These are phyloP conservation scores for Metschnikowia matae DNA, from an alignment of 805 yeast genomes.

Conservation along the genomic window DNA sequence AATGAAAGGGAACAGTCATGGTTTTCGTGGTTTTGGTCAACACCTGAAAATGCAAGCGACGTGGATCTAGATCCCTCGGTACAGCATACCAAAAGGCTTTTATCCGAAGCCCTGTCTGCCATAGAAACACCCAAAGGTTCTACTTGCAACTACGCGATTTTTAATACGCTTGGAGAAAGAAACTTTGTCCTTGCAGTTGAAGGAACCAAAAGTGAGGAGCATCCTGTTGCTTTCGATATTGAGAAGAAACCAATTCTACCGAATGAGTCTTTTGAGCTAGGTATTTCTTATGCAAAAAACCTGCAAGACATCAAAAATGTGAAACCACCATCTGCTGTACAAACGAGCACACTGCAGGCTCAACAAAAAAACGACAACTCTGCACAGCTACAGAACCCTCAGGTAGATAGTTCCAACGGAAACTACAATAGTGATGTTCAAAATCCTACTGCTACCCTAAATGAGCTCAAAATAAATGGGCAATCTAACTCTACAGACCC, in stretches of 20 bases:
- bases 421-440: not conserved
- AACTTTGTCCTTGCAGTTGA: conserved; percentile 30
- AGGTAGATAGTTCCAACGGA: not conserved
- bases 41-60: conserved; percentile 15
- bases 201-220: conserved; percentile 29
- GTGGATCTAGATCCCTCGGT: conserved; percentile 5
- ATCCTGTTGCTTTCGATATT: conserved; percentile 31
- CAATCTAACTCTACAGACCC: not conserved
- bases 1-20: not conserved
- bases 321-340: not conserved
- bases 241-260: conserved; percentile 32
- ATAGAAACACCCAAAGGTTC: conserved; percentile 32
- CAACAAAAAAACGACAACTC: not conserved
- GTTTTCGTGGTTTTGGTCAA: conserved; percentile 7
- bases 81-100: conserved; percentile 21
- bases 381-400: not conserved
- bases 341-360: not conserved
- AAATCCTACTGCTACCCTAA: not conserved
- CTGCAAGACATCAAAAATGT: not conserved
- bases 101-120: conserved; percentile 28
- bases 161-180: conserved; percentile 9
- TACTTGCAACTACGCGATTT: conserved; percentile 31
- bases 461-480: not conserved
- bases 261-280: conserved; percentile 31
- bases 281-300: not conserved